phyloP scores from a whole-genome alignment of 1,284 basidiomycete species.

The Albatrellus sp. region DNA sequence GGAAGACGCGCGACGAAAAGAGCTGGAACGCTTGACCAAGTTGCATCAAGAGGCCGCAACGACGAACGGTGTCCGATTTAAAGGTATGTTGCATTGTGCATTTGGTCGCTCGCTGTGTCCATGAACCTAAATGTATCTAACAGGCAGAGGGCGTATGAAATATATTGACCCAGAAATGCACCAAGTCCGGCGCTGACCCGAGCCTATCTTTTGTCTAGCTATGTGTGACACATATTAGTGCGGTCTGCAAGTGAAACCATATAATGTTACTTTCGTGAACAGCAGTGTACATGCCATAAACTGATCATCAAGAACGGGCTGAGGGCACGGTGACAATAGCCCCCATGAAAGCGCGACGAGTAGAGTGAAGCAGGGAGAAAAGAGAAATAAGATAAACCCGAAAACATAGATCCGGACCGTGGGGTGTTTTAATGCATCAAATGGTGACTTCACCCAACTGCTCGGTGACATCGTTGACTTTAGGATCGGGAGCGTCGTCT shows the following conservation, averaged over 20 bases:
- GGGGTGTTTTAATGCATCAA: conserved; percentile 11
- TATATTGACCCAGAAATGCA: conserved; percentile 47
- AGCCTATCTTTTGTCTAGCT: no score
- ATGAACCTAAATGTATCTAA: background rate
- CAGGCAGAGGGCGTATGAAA: conserved; percentile 56
- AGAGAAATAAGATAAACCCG: conserved; percentile 13
- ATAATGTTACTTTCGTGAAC: conserved; percentile 10
- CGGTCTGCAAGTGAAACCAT: background rate
- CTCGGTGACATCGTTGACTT: conserved; percentile 22
- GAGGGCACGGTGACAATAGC: conserved; percentile 1
- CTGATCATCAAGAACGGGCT: background rate
- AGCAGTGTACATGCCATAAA: background rate
- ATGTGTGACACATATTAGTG: no score
- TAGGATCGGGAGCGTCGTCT: conserved; percentile 2
- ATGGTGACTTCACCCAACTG: conserved; percentile 29
- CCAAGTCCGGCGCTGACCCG: conserved; percentile 12
- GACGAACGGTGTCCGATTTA: conserved; percentile 42
- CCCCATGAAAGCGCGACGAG: conserved; percentile 3
- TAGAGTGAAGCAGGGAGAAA: conserved; percentile 7
- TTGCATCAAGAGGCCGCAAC: conserved; percentile 23
- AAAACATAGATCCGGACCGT: conserved; percentile 12
- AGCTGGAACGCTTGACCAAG: conserved; percentile 37
- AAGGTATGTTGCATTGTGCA: conserved; percentile 26
- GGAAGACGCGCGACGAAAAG: conserved; percentile 30
- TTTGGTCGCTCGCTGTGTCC: background rate